These are phyloP conservation scores for Rosa rugosa DNA, from an alignment of 306 rosid genomes.

Conservation along the genomic window DNA sequence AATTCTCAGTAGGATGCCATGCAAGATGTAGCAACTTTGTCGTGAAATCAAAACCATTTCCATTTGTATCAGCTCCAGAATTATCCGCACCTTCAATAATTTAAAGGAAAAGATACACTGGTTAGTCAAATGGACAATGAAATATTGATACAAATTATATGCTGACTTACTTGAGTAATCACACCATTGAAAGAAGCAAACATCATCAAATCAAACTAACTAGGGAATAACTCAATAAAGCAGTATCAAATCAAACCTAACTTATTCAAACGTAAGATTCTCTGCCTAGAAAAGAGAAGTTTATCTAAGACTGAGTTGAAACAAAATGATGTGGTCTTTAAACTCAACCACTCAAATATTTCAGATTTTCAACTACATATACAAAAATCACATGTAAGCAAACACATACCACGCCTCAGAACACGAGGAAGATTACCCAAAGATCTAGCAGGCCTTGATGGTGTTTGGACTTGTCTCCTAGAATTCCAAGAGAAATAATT, in stretches of 20 bases:
- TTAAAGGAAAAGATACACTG: neutral
- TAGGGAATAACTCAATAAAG: neutral
- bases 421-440: constrained; percentile 57
- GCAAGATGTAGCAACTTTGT: constrained; percentile 68
- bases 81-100: constrained; percentile 45
- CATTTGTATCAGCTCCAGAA: constrained; percentile 52
- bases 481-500: constrained; percentile 3
- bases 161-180: neutral
- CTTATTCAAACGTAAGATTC: neutral
- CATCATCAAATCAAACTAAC: neutral
- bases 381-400: neutral
- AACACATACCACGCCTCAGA: constrained; percentile 51
- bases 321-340: neutral
- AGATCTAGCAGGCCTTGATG: constrained; percentile 56
- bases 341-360: neutral
- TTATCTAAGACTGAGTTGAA: neutral
- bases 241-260: neutral
- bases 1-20: constrained; percentile 71
- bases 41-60: constrained; percentile 60
- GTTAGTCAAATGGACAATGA: neutral
- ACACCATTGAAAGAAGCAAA: neutral
- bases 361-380: neutral
- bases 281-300: neutral
- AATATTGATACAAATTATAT: constrained; percentile 1
- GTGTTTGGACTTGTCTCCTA: constrained; percentile 66